These are phyloP conservation scores for Camptophora hylomeconis DNA, from an alignment of 2,329 filamentous ascomycete genomes.

Conservation along the genomic window DNA sequence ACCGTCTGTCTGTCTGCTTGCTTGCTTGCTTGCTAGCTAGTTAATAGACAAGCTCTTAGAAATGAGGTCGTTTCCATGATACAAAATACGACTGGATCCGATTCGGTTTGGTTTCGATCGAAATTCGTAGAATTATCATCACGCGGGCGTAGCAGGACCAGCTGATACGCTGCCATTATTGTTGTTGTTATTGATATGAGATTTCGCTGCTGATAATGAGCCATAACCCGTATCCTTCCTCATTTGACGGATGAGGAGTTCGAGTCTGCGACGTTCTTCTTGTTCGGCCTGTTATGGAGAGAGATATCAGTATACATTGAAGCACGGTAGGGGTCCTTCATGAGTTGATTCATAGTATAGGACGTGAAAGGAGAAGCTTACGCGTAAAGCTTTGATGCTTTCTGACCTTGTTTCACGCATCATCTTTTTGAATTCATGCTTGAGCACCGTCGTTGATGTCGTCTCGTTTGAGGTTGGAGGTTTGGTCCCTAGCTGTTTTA, in stretches of 20 bases:
- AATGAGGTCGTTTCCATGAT: no score
- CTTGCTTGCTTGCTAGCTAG: no score
- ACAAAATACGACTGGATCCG: no score
- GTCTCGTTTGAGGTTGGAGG: conserved; percentile 33
- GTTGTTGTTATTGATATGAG: no score
- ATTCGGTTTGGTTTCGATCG: no score
- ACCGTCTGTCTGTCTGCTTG: no score
- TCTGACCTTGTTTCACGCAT: conserved; percentile 60
- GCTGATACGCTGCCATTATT: no score
- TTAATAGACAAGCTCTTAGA: no score
- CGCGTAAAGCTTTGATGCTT: conserved; percentile 50
- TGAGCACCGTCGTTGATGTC: conserved; percentile 55
- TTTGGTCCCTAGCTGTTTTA: conserved; percentile 50
- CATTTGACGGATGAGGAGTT: conserved; percentile 44
- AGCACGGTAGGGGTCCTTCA: conserved; percentile 3
- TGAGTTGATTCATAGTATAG: no score
- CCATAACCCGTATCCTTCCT: conserved; percentile 27
- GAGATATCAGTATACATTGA: conserved; percentile 4
- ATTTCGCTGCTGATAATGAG: no score
- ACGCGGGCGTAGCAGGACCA: no score
- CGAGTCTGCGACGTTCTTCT: conserved; percentile 56
- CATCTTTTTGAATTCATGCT: conserved; percentile 70
- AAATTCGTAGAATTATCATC: no score
- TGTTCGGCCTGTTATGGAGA: conserved; percentile 50
- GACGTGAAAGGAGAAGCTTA: conserved; percentile 28